phyloP scores from a whole-genome alignment of 2,329 filamentous ascomycete genomes.

The Exophiala sideris region DNA sequence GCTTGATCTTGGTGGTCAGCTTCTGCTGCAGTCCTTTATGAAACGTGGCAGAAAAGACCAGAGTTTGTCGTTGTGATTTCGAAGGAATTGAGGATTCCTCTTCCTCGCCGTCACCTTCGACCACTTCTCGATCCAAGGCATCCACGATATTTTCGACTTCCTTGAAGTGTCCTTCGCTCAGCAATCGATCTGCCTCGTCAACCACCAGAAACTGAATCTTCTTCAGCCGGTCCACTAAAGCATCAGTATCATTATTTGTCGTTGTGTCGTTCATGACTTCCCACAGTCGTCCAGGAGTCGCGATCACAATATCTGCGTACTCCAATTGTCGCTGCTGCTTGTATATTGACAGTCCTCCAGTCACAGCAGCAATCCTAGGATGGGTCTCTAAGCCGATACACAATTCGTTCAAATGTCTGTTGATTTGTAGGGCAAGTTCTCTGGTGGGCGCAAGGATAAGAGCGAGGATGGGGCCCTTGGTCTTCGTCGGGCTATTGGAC shows the following conservation, averaged over 20 bases:
- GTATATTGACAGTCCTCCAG: conserved; percentile 86
- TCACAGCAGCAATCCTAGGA: conserved; percentile 73
- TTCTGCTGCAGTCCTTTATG: conserved; percentile 89
- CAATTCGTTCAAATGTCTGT: conserved; percentile 74
- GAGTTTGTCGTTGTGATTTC: conserved; percentile 65
- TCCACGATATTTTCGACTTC: conserved; percentile 85
- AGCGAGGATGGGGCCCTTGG: conserved; percentile 55
- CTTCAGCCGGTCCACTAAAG: conserved; percentile 67
- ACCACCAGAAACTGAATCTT: conserved; percentile 78
- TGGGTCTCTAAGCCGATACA: conserved; percentile 63
- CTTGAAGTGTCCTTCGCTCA: conserved; percentile 93
- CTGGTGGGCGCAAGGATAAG: conserved; percentile 86
- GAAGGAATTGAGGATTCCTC: conserved; percentile 23
- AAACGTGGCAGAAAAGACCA: conserved; percentile 96
- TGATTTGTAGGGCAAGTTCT: conserved; percentile 89
- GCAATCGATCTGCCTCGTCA: conserved; percentile 87
- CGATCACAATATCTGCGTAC: conserved; percentile 87
- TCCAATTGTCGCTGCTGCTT: conserved; percentile 86
- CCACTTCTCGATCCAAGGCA: conserved; percentile 65
- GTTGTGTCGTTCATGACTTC: conserved; percentile 71
- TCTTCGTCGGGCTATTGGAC: conserved; percentile 25
- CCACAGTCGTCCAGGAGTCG: conserved; percentile 89
- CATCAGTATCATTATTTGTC: conserved; percentile 37
- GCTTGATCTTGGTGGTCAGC: conserved; percentile 64
- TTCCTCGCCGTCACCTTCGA: conserved; percentile 50